A percentile compares a stretch with the other conserved stretches of the same genome.
These are phyloP conservation scores for Coccinonectria pachysandricola DNA, from an alignment of 2,329 filamentous ascomycete species.

Conservation along the genomic window DNA sequence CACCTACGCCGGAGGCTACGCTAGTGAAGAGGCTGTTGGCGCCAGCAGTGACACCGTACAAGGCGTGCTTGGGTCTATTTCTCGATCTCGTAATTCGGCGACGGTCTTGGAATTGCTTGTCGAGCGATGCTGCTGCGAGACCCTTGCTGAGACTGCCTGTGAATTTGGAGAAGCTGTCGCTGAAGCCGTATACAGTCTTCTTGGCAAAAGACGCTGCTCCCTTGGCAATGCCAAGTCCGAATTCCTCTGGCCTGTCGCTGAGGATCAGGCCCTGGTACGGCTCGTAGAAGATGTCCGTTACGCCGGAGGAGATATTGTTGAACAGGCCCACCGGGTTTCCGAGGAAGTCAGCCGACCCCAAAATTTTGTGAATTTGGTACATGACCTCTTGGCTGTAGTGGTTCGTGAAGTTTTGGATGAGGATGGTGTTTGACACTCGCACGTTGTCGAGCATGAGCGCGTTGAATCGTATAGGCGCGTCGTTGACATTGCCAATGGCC, in stretches of 20 bases:
- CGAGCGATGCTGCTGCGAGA: constrained; percentile 84
- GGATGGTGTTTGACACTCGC: constrained; percentile 72
- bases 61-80: constrained; percentile 91
- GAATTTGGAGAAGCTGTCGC: constrained; percentile 94
- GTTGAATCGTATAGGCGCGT: constrained; percentile 88
- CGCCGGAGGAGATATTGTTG: constrained; percentile 95
- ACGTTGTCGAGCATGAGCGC: constrained; percentile 92
- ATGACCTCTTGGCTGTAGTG: constrained; percentile 97
- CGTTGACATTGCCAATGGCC: constrained; percentile 98
- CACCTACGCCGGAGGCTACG: constrained; percentile 86
- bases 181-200: constrained; percentile 96
- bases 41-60: constrained; percentile 91
- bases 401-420: constrained; percentile 77
- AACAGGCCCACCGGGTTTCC: constrained; percentile 96
- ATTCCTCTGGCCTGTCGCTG: constrained; percentile 88
- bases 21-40: constrained; percentile 92
- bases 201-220: constrained; percentile 96
- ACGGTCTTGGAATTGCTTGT: constrained; percentile 97
- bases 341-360: constrained; percentile 94
- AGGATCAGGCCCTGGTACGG: constrained; percentile 96
- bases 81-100: constrained; percentile 86
- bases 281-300: constrained; percentile 98
- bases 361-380: constrained; percentile 92
- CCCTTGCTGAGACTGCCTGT: constrained; percentile 97
- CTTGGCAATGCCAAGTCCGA: constrained; percentile 91